These are phyloP conservation scores for Apiotrichum mycotoxinovorans DNA, from an alignment of 1,284 basidiomycete genomes.

Conservation along the genomic window DNA sequence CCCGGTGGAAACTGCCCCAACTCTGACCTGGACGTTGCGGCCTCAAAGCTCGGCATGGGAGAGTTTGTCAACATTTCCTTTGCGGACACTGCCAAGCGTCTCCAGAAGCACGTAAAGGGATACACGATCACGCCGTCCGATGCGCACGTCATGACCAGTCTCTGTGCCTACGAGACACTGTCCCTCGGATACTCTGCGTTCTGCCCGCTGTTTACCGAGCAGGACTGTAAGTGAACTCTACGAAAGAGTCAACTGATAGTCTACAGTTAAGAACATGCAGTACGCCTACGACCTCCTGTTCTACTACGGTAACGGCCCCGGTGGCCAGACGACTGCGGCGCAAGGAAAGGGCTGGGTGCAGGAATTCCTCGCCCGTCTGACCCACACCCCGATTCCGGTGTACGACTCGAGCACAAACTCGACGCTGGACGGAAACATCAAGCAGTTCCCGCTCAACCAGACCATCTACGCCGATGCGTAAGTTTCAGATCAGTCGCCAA, in stretches of 20 bases:
- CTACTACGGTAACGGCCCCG: constrained; percentile 1
- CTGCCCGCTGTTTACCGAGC: constrained; percentile 80
- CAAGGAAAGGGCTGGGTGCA: constrained; percentile 82
- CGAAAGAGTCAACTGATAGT: neutral
- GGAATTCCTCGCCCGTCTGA: constrained; percentile 73
- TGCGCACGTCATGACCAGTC: constrained; percentile 39
- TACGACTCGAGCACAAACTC: constrained; percentile 75
- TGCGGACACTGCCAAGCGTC: constrained; percentile 5
- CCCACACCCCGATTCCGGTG: constrained; percentile 62
- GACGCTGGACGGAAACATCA: constrained; percentile 65
- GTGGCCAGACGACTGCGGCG: constrained; percentile 54
- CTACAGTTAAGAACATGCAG: constrained; percentile 70
- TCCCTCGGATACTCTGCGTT: constrained; percentile 85
- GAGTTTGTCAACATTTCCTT: constrained; percentile 61
- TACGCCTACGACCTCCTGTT: constrained; percentile 58
- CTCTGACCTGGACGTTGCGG: constrained; percentile 68
- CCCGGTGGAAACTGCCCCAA: constrained; percentile 51
- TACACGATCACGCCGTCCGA: constrained; percentile 32
- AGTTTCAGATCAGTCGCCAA: neutral
- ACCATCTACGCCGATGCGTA: constrained; percentile 61
- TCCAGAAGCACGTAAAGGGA: constrained; percentile 16
- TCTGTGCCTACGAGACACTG: constrained; percentile 84
- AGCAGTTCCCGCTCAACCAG: constrained; percentile 75
- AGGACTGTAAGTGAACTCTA: constrained; percentile 62
- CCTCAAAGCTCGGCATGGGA: constrained; percentile 44